Conservation (phyloP, 2,329 filamentous ascomycete genomes). For the Ambrosiella cleistominuta region DNA sequence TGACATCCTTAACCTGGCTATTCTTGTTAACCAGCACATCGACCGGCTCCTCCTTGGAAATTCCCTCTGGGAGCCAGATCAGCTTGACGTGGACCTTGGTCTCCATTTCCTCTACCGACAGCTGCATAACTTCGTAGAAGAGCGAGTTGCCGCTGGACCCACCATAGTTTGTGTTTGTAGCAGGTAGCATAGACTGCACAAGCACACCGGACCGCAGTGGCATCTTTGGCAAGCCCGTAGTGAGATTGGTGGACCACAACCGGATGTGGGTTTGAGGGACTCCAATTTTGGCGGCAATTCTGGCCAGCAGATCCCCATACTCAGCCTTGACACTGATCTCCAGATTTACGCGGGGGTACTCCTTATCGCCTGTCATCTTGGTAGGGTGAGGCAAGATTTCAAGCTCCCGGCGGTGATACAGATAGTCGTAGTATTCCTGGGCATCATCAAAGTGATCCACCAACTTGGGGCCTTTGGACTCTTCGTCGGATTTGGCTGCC, state of each 20-base stretch:
- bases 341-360: conserved; percentile 54
- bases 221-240: conserved; percentile 58
- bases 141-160: conserved; percentile 41
- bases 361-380: conserved; percentile 31
- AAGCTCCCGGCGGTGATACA: conserved; percentile 66
- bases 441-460: conserved; percentile 50
- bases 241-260: conserved; percentile 70
- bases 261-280: conserved; percentile 75
- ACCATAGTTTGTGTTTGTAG: too few species aligned
- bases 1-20: conserved; percentile 61
- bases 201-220: conserved; percentile 56
- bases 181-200: conserved; percentile 57
- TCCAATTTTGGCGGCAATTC: conserved; percentile 60
- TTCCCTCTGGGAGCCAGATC: conserved; percentile 72
- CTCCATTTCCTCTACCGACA: conserved; percentile 82
- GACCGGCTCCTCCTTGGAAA: conserved; percentile 72
- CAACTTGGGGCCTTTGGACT: conserved; percentile 10
- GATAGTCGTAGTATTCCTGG: conserved; percentile 79
- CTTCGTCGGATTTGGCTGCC: background rate
- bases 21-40: conserved; percentile 81
- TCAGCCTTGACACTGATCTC: conserved; percentile 73
- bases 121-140: conserved; percentile 86
- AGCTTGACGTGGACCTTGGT: conserved; percentile 79
- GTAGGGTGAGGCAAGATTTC: conserved; percentile 54
- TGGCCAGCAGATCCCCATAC: conserved; percentile 73